Evolutionary conservation across 805 yeast genomes (phyloP).

Genomic region (Ogataea degrootiae): DNA sequence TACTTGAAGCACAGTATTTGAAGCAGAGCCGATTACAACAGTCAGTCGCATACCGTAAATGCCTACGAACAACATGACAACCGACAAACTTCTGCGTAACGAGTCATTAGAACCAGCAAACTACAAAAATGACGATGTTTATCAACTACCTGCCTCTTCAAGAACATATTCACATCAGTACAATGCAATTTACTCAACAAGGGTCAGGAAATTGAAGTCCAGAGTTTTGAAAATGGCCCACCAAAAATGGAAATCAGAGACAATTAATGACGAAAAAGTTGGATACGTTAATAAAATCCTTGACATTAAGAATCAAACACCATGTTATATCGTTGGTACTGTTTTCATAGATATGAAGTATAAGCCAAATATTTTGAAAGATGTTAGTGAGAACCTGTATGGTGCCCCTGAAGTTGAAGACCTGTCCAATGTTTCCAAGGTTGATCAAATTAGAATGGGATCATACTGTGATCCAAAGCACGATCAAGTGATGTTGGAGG

Average conservation of each 20-base stretch:
- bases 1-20: neutral
- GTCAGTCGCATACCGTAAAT: neutral
- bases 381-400: conserved; percentile 59
- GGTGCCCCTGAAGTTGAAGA: conserved; percentile 40
- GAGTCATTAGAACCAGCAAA: conserved; percentile 8
- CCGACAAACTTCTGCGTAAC: conserved; percentile 19
- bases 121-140: conserved; percentile 8
- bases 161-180: conserved; percentile 54
- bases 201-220: conserved; percentile 46
- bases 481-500: conserved; percentile 75
- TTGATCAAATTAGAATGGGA: conserved; percentile 29
- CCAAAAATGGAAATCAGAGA: conserved; percentile 37
- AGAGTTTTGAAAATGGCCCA: conserved; percentile 41
- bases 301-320: conserved; percentile 56
- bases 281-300: conserved; percentile 43
- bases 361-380: conserved; percentile 81
- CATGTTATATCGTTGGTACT: conserved; percentile 85
- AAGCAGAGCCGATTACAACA: conserved; percentile 1
- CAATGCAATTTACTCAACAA: conserved; percentile 48
- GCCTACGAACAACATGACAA: conserved; percentile 15
- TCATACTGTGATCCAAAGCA: conserved; percentile 52
- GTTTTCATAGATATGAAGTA: conserved; percentile 76
- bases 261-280: conserved; percentile 30
- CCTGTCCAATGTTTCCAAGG: conserved; percentile 7
- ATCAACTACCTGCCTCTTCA: conserved; percentile 10